Percentiles rank a stretch among this genome's conserved stretches.
phyloP scores from a whole-genome alignment of 2,329 filamentous ascomycete genomes.

The Microcyclospora pomicola region DNA sequence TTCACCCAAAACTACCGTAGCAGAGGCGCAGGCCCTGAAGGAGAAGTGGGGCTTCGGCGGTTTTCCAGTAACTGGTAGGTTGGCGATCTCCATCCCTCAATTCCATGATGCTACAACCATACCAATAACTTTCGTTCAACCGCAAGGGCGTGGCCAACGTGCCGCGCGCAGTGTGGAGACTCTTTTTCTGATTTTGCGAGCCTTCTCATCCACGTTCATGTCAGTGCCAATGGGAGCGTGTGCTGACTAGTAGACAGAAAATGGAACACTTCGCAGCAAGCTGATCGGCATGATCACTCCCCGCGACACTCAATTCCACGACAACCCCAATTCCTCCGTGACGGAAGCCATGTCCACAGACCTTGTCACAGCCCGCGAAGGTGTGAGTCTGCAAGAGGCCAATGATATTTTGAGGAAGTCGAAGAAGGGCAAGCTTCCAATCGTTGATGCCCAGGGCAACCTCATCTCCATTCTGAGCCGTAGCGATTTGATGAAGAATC shows the following conservation, averaged over 20 bases:
- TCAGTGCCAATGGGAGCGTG: neutral
- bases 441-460: constrained; percentile 35
- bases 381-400: constrained; percentile 73
- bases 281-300: constrained; percentile 95
- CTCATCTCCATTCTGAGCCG: constrained; percentile 75
- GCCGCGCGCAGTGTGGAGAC: constrained; percentile 22
- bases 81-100: constrained; percentile 10
- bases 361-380: constrained; percentile 72
- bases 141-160: constrained; percentile 52
- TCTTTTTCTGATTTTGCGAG: constrained; percentile 14
- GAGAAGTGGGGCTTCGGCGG: constrained; percentile 98
- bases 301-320: constrained; percentile 94
- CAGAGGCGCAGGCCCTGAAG: constrained; percentile 81
- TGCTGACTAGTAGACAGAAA: constrained; percentile 44
- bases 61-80: constrained; percentile 95
- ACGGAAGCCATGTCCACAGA: constrained; percentile 91
- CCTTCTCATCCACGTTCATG: neutral
- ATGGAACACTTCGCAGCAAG: constrained; percentile 85
- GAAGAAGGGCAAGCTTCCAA: constrained; percentile 67
- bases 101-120: constrained; percentile 61
- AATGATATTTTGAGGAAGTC: constrained; percentile 88
- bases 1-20: constrained; percentile 72
- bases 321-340: constrained; percentile 56
- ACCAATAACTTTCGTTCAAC: constrained; percentile 99
- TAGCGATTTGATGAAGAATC: constrained; percentile 96